phyloP scores from a whole-genome alignment of 306 rosid species.

The Castanea crenata region DNA sequence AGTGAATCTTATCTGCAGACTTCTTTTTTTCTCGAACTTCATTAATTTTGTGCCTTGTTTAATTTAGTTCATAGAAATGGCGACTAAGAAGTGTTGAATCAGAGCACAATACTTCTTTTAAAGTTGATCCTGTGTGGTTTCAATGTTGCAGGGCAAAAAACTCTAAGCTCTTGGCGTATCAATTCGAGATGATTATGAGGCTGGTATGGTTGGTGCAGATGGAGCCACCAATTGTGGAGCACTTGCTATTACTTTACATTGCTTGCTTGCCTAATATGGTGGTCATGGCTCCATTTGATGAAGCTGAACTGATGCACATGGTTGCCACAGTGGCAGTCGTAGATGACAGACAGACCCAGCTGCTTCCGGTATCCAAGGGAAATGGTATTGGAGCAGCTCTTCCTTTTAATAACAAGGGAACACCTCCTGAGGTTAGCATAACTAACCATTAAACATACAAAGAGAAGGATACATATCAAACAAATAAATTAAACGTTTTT shows the following conservation, averaged over 20 bases:
- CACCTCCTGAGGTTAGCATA: conserved; percentile 67
- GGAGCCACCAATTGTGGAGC: conserved; percentile 98
- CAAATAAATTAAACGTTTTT: neutral
- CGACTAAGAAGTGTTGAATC: too few relatives aligned
- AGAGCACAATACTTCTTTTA: too few relatives aligned
- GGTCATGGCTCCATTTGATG: conserved; percentile 97
- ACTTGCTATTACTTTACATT: conserved; percentile 77
- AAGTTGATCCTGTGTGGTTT: too few relatives aligned
- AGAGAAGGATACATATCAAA: neutral
- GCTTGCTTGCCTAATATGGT: conserved; percentile 97
- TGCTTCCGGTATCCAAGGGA: conserved; percentile 94
- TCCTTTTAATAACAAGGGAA: conserved; percentile 72
- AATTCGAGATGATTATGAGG: too few relatives aligned
- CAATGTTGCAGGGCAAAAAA: too few relatives aligned
- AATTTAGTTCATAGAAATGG: too few relatives aligned
- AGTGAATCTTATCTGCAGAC: too few relatives aligned
- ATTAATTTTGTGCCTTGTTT: too few relatives aligned
- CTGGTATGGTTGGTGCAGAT: conserved; percentile 79
- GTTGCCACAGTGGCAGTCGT: conserved; percentile 84
- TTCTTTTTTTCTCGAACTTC: too few relatives aligned
- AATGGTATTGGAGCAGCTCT: conserved; percentile 72
- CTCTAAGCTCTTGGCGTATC: too few relatives aligned
- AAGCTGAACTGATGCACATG: conserved; percentile 94
- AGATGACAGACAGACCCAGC: conserved; percentile 76
- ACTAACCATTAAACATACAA: neutral